phyloP scores from a whole-genome alignment of 192 early-diverging fungal genomes.

The Linnemannia exigua region DNA sequence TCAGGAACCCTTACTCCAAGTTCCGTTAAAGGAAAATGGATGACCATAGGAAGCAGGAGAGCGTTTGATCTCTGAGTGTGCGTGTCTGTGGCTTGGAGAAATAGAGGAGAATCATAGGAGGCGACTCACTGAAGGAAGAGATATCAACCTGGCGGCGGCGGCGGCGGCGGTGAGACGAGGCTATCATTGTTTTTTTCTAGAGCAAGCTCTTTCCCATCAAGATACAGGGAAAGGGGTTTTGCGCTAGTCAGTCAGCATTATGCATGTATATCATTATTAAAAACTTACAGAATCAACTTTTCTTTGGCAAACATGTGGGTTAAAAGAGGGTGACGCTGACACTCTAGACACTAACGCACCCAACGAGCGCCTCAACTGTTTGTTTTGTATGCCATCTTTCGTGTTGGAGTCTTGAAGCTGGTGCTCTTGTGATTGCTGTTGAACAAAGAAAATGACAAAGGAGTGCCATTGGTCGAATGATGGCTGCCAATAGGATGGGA shows the following conservation, averaged over 20 bases:
- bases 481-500: neutral
- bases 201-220: neutral
- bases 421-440: neutral
- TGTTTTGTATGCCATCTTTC: neutral
- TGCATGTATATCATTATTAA: conserved; percentile 12
- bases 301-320: neutral
- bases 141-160: no score
- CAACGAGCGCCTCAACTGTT: neutral
- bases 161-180: no score
- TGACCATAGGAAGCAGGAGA: no score
- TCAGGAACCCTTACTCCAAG: conserved; percentile 54
- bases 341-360: neutral
- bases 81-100: no score
- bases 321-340: neutral
- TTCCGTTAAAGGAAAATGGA: conserved; percentile 31
- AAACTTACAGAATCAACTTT: neutral
- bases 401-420: no score
- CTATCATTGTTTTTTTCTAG: neutral
- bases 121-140: no score
- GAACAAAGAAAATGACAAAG: neutral
- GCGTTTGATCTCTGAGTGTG: no score
- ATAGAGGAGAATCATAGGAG: neutral
- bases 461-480: neutral
- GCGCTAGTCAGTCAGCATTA: neutral
- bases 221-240: neutral